These are phyloP conservation scores for Metarhizium guizhouense DNA, from an alignment of 2,329 filamentous ascomycete genomes.

Conservation along the genomic window DNA sequence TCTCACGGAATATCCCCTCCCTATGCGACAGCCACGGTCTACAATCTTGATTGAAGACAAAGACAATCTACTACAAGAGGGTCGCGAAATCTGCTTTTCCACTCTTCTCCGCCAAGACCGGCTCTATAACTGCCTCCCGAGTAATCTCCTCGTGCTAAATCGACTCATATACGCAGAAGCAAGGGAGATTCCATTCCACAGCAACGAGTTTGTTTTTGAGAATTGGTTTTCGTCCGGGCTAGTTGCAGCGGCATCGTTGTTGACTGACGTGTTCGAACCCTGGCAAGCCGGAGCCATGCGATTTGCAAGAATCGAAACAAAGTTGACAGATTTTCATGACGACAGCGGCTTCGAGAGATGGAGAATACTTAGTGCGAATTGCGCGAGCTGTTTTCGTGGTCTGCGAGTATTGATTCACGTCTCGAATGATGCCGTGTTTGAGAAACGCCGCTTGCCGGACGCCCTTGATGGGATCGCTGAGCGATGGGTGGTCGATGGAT, in stretches of 20 bases:
- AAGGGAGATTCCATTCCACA: background rate
- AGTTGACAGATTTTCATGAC: background rate
- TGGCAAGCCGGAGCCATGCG: background rate
- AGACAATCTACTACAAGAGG: background rate
- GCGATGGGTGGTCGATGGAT: background rate
- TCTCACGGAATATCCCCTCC: background rate
- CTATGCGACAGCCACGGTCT: background rate
- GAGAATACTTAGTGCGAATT: background rate
- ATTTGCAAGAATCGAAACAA: background rate
- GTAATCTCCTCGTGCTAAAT: background rate
- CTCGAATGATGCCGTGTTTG: background rate
- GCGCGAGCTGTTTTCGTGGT: background rate
- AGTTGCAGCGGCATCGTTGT: background rate
- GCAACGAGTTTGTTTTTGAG: background rate
- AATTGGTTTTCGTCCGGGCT: background rate
- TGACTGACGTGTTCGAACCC: background rate
- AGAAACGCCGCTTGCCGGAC: background rate
- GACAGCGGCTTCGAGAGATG: background rate
- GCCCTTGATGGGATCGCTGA: background rate
- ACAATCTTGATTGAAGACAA: background rate
- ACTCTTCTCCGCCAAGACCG: background rate
- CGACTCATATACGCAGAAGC: background rate
- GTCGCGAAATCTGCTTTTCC: background rate
- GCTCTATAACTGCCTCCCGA: background rate
- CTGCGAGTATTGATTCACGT: background rate